These are phyloP conservation scores for Cytospora leucostoma DNA, from an alignment of 2,329 filamentous ascomycete genomes.

Conservation along the genomic window DNA sequence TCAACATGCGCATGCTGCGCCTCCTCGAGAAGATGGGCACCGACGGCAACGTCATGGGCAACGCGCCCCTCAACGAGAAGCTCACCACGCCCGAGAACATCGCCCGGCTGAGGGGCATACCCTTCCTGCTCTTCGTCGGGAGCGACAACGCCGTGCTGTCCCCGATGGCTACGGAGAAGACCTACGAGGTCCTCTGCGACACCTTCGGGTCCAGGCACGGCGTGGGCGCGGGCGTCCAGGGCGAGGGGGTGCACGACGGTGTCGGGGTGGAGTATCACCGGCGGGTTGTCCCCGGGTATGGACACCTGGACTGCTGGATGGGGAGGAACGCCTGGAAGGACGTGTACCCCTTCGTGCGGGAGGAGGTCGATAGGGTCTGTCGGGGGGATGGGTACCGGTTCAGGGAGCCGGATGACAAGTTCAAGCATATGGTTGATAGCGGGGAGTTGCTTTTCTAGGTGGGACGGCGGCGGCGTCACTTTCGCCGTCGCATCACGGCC, in stretches of 20 bases:
- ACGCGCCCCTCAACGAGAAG: conserved; percentile 48
- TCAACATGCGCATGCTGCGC: conserved; percentile 59
- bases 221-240: conserved; percentile 14
- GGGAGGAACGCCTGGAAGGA: conserved; percentile 60
- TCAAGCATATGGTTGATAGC: conserved; percentile 43
- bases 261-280: conserved; percentile 50
- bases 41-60: conserved; percentile 53
- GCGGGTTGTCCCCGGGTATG: conserved; percentile 57
- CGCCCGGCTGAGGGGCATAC: conserved; percentile 51
- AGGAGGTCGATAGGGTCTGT: conserved; percentile 56
- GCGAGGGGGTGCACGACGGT: conserved; percentile 30
- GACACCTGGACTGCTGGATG: conserved; percentile 65
- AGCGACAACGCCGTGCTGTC: conserved; percentile 58
- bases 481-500: no score
- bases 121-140: conserved; percentile 58
- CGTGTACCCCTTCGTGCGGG: conserved; percentile 57
- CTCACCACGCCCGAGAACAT: conserved; percentile 56
- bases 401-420: conserved; percentile 46
- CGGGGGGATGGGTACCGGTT: conserved; percentile 46
- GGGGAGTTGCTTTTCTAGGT: conserved; percentile 43
- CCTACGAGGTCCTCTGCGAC: conserved; percentile 55
- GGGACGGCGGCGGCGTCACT: no score
- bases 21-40: conserved; percentile 59
- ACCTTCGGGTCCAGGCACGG: conserved; percentile 46
- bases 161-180: conserved; percentile 53